Evolutionary conservation across 768 basidiomycete genomes (phyloP).

Genomic region (Pleurotus salmoneostramineus): DNA sequence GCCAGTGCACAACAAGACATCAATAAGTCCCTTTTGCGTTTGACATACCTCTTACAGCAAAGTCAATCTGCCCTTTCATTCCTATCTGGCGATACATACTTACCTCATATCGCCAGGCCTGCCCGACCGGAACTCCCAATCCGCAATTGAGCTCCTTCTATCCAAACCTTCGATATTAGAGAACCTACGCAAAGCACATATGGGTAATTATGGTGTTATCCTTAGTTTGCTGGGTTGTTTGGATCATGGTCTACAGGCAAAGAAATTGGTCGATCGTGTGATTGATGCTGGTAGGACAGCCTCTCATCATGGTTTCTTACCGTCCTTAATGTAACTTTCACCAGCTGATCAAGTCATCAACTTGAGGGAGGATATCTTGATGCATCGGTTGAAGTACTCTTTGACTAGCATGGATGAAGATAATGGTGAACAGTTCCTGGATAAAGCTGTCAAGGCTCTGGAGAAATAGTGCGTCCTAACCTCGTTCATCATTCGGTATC

Average conservation of each 20-base stretch:
- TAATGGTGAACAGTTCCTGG: conserved; percentile 52
- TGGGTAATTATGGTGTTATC: conserved; percentile 90
- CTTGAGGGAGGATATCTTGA: conserved; percentile 84
- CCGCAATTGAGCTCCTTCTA: conserved; percentile 83
- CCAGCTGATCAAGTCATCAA: conserved; percentile 90
- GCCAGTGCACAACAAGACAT: conserved; percentile 78
- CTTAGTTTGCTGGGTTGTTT: conserved; percentile 91
- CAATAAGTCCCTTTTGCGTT: conserved; percentile 67
- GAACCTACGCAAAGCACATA: conserved; percentile 82
- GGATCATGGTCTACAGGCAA: conserved; percentile 78
- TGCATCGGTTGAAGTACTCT: conserved; percentile 81
- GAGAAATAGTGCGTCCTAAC: conserved; percentile 78
- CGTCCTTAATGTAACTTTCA: neutral
- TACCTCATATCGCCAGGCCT: conserved; percentile 42
- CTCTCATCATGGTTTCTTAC: neutral
- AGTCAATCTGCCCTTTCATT: conserved; percentile 34
- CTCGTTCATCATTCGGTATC: neutral
- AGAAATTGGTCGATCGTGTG: conserved; percentile 85
- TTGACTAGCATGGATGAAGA: conserved; percentile 70
- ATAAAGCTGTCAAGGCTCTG: conserved; percentile 68
- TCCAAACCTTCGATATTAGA: conserved; percentile 78
- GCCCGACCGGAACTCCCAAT: conserved; percentile 61
- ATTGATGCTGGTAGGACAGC: conserved; percentile 63
- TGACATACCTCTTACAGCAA: conserved; percentile 81
- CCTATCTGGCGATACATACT: neutral